Conservation (phyloP, 495 filamentous ascomycete species). For the Darksidea phi region DNA sequence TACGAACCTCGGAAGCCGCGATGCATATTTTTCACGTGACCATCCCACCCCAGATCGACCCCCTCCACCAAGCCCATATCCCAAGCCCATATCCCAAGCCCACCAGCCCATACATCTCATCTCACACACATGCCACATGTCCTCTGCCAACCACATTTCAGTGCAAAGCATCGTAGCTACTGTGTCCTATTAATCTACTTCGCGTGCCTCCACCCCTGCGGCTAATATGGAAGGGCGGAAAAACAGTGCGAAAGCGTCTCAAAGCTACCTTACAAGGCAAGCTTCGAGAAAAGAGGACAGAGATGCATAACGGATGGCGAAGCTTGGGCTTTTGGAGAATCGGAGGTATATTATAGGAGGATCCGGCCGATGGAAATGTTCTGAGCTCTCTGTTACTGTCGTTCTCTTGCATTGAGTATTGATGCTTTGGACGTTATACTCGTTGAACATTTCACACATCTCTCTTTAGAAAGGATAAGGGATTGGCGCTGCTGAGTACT, state of each 20-base stretch:
- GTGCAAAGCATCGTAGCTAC: not conserved
- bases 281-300: constrained; percentile 15
- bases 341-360: not conserved
- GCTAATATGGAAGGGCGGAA: constrained; percentile 31
- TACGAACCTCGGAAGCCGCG: too few species aligned
- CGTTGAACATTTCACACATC: too few species aligned
- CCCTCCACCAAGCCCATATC: not conserved
- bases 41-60: too few species aligned
- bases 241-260: constrained; percentile 11
- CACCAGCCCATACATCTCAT: not conserved
- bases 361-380: not conserved
- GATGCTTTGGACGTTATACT: too few species aligned
- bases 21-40: too few species aligned
- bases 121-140: constrained; percentile 5
- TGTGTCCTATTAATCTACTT: constrained; percentile 33
- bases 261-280: constrained; percentile 8
- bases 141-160: not conserved
- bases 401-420: too few species aligned
- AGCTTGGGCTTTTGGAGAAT: not conserved
- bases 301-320: constrained; percentile 3
- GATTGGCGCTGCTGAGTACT: too few species aligned
- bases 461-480: too few species aligned
- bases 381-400: not conserved
- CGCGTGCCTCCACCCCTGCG: constrained; percentile 3
- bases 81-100: not conserved